Percentiles rank a stretch among this genome's conserved stretches.
Conservation (phyloP, 2,329 filamentous ascomycete species). For the Xylaria sp. region DNA sequence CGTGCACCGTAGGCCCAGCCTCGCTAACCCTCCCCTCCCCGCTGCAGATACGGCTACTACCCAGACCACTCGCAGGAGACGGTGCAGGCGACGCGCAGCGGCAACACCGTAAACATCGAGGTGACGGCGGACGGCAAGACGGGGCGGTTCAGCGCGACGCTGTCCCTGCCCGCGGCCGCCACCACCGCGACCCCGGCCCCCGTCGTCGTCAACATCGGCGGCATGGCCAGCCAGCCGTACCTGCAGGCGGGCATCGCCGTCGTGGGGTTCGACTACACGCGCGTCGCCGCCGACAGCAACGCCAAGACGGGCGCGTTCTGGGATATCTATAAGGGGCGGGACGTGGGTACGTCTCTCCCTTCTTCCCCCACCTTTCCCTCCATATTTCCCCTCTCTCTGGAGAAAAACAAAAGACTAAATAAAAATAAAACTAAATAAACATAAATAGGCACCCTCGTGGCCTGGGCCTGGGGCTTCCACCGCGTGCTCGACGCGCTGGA, state of each 20-base stretch:
- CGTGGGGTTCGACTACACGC: conserved; percentile 52
- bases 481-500: conserved; percentile 56
- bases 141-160: conserved; percentile 46
- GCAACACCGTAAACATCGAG: conserved; percentile 46
- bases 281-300: conserved; percentile 52
- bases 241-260: conserved; percentile 51
- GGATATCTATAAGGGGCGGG: conserved; percentile 50
- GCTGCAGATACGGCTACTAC: conserved; percentile 45
- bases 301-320: conserved; percentile 53
- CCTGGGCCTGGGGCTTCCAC: conserved; percentile 60
- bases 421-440: too few relatives aligned
- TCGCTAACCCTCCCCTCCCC: too few relatives aligned
- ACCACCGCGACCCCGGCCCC: conserved; percentile 44
- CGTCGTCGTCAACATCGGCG: conserved; percentile 54
- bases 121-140: conserved; percentile 48
- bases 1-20: too few relatives aligned
- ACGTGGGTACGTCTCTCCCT: conserved; percentile 44
- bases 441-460: conserved; percentile 53
- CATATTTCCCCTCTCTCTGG: not conserved
- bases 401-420: too few relatives aligned
- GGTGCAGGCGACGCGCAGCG: conserved; percentile 50
- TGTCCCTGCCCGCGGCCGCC: conserved; percentile 42
- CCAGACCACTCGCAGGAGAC: conserved; percentile 51
- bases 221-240: conserved; percentile 51
- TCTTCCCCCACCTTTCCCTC: not conserved